phyloP scores from a whole-genome alignment of 1,284 basidiomycete genomes.

The Tremellales sp. region DNA sequence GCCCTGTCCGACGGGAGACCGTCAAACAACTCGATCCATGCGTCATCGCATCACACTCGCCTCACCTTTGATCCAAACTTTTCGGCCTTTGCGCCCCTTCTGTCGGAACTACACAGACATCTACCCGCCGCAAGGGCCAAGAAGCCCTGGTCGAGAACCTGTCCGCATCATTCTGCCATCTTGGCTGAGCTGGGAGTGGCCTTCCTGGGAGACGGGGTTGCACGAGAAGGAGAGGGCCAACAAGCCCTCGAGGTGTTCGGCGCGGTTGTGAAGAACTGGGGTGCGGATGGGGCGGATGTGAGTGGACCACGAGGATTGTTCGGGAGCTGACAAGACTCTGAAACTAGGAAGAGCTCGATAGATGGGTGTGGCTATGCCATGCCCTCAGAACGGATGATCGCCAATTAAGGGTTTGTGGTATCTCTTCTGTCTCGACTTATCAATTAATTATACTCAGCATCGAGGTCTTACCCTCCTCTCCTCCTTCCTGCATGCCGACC shows the following conservation, averaged over 20 bases:
- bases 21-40: slow-evolving; percentile 13
- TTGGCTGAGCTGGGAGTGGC: slow-evolving; percentile 39
- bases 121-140: slow-evolving; percentile 38
- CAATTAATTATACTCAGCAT: slow-evolving; percentile 3
- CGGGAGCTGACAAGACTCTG: neutral
- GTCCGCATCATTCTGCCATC: slow-evolving; percentile 41
- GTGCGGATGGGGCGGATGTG: slow-evolving; percentile 32
- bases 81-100: slow-evolving; percentile 39
- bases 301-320: neutral
- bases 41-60: slow-evolving; percentile 13
- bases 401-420: slow-evolving; percentile 19
- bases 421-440: neutral
- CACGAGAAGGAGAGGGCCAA: slow-evolving; percentile 35
- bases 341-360: slow-evolving; percentile 32
- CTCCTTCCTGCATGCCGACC: slow-evolving; percentile 31
- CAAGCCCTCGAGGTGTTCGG: slow-evolving; percentile 45
- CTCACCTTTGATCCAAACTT: slow-evolving; percentile 26
- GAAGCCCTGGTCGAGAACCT: slow-evolving; percentile 39
- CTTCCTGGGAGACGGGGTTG: slow-evolving; percentile 28
- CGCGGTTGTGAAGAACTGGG: slow-evolving; percentile 38
- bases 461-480: slow-evolving; percentile 34
- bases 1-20: slow-evolving; percentile 8
- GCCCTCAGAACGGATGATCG: slow-evolving; percentile 32
- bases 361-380: slow-evolving; percentile 43
- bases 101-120: slow-evolving; percentile 39